Conservation (phyloP, 768 basidiomycete species). For the Tulasnella sp. region DNA sequence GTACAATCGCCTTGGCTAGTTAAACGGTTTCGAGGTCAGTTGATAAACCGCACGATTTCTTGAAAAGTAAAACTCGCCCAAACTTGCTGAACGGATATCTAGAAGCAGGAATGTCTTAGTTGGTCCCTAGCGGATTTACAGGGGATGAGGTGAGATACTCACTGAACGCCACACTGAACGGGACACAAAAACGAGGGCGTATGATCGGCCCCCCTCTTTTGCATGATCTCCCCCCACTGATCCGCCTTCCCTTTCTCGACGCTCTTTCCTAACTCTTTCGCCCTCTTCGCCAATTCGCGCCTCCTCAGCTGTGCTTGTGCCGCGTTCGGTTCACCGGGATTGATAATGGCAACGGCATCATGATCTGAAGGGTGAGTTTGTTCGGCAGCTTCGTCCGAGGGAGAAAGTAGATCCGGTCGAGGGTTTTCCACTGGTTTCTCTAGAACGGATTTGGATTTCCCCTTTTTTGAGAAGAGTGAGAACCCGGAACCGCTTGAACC, state of each 20-base stretch:
- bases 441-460: not conserved
- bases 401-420: conserved; percentile 22
- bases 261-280: not conserved
- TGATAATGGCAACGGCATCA: conserved; percentile 18
- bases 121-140: not conserved
- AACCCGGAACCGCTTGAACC: not conserved
- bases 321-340: conserved; percentile 8
- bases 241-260: conserved; percentile 5
- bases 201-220: conserved; percentile 17
- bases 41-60: not conserved
- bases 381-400: conserved; percentile 18
- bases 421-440: conserved; percentile 12
- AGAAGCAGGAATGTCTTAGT: not conserved
- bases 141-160: not conserved
- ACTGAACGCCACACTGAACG: conserved; percentile 5
- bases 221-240: conserved; percentile 16
- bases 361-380: conserved; percentile 24
- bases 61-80: not conserved
- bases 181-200: conserved; percentile 2
- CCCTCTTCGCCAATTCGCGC: not conserved
- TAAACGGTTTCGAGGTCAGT: not conserved
- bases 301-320: not conserved
- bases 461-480: conserved; percentile 10
- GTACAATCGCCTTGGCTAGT: conserved; percentile 16
- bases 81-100: conserved; percentile 6